Evolutionary conservation across 306 rosid genomes (phyloP).

Genomic region (Trifolium fragiferum): DNA sequence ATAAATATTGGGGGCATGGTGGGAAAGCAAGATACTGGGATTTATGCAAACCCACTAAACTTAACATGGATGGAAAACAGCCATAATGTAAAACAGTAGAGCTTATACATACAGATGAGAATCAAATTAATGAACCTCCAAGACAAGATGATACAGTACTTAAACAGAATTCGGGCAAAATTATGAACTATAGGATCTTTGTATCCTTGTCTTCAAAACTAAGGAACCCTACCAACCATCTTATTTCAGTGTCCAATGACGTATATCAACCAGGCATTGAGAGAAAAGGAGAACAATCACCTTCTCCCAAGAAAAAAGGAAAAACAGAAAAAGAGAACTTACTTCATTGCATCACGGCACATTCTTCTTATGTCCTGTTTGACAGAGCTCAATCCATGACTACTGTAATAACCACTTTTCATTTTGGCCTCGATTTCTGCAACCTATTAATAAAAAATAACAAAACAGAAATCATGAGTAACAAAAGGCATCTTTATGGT

Average conservation of each 20-base stretch:
- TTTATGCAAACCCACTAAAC: slow-evolving; percentile 30
- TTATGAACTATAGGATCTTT: slow-evolving; percentile 1
- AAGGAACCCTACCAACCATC: slow-evolving; percentile 3
- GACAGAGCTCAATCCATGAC: slow-evolving; percentile 85
- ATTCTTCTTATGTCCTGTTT: slow-evolving; percentile 93
- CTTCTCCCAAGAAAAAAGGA: slow-evolving; percentile 9
- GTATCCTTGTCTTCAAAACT: slow-evolving; percentile 23
- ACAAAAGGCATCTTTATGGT: slow-evolving; percentile 15
- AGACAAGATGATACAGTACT: slow-evolving; percentile 13
- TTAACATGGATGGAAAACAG: slow-evolving; percentile 22
- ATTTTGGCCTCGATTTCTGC: slow-evolving; percentile 93
- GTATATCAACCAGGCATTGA: slow-evolving; percentile 23
- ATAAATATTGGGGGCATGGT: neutral
- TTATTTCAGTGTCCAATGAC: slow-evolving; percentile 26
- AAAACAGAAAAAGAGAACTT: slow-evolving; percentile 41
- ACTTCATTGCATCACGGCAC: slow-evolving; percentile 99
- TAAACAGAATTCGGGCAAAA: slow-evolving; percentile 25
- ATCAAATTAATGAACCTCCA: slow-evolving; percentile 33
- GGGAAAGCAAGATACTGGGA: slow-evolving; percentile 13
- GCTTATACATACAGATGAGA: slow-evolving; percentile 29
- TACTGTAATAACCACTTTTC: slow-evolving; percentile 79
- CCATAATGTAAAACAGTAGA: slow-evolving; percentile 35
- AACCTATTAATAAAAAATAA: slow-evolving; percentile 60
- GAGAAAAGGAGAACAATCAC: slow-evolving; percentile 10
- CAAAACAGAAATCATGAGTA: slow-evolving; percentile 25